Conservation (phyloP, 192 early-diverging fungal species). For the Backusella morwellensis region DNA sequence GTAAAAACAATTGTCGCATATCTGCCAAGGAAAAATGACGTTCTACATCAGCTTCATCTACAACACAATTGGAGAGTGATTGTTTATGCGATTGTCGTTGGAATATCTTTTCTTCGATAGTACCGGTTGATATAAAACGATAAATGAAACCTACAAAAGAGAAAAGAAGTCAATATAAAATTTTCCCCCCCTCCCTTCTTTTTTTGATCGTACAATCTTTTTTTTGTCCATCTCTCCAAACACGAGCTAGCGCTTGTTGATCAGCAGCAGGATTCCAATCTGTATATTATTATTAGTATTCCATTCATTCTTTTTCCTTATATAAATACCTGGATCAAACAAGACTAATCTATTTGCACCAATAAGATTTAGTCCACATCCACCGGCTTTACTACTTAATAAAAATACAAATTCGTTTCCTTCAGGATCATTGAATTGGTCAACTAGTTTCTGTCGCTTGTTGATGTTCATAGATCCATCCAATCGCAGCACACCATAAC, state of each 20-base stretch:
- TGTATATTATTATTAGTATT: constrained; percentile 61
- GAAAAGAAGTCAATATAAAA: not conserved
- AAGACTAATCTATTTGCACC: constrained; percentile 94
- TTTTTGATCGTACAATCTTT: constrained; percentile 53
- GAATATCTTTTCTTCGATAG: constrained; percentile 99
- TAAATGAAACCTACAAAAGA: constrained; percentile 82
- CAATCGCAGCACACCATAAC: constrained; percentile 76
- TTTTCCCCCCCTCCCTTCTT: not conserved
- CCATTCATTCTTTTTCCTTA: not conserved
- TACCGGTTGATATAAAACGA: constrained; percentile 92
- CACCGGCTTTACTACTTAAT: constrained; percentile 96
- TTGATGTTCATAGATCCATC: constrained; percentile 91
- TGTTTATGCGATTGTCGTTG: constrained; percentile 88
- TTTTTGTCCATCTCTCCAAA: constrained; percentile 88
- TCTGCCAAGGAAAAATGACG: constrained; percentile 91
- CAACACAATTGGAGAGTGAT: constrained; percentile 88
- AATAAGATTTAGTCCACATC: constrained; percentile 97
- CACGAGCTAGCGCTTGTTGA: constrained; percentile 85
- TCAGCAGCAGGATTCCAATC: constrained; percentile 98
- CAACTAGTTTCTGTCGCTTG: constrained; percentile 95
- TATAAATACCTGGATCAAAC: constrained; percentile 27
- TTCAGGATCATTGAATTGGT: constrained; percentile 92
- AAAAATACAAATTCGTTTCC: constrained; percentile 90
- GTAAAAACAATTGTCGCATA: constrained; percentile 87
- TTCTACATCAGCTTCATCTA: constrained; percentile 94